A percentile compares a stretch with the other conserved stretches of the same genome.
phyloP scores from a whole-genome alignment of 2,329 filamentous ascomycete genomes.

The Sporothrix dimorphospora region DNA sequence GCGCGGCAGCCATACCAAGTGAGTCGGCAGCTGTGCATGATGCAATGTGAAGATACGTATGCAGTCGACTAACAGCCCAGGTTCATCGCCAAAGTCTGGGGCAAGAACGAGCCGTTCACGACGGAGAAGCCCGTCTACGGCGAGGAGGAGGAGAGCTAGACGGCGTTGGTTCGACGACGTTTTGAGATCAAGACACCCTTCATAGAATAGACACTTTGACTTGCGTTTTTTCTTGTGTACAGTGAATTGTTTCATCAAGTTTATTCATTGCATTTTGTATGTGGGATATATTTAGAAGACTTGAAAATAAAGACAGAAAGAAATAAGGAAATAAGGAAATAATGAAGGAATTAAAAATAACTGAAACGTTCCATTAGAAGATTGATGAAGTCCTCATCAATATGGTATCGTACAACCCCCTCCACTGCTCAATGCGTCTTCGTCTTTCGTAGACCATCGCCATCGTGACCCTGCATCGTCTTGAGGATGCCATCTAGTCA shows the following conservation, averaged over 20 bases:
- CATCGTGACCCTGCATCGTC: neutral
- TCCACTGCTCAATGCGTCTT: neutral
- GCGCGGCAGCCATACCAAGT: slow-evolving; percentile 69
- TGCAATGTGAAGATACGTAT: neutral
- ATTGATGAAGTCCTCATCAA: neutral
- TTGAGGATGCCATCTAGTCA: neutral
- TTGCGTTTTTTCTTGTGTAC: neutral
- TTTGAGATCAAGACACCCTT: neutral
- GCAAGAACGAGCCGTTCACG: slow-evolving; percentile 33
- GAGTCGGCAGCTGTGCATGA: slow-evolving; percentile 34
- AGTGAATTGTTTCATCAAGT: neutral
- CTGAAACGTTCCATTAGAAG: no score
- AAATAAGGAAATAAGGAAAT: neutral
- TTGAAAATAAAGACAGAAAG: neutral
- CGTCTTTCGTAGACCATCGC: neutral
- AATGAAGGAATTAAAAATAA: neutral
- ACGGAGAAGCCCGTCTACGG: slow-evolving; percentile 29
- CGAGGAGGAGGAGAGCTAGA: slow-evolving; percentile 34
- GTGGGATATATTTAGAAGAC: neutral
- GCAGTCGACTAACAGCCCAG: slow-evolving; percentile 18
- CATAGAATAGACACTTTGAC: slow-evolving; percentile 9
- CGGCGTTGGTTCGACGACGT: no score
- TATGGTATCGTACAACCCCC: neutral
- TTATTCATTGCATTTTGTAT: neutral
- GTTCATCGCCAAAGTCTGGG: slow-evolving; percentile 39